phyloP scores from a whole-genome alignment of 805 yeast species.

The Kazachstania africana region DNA sequence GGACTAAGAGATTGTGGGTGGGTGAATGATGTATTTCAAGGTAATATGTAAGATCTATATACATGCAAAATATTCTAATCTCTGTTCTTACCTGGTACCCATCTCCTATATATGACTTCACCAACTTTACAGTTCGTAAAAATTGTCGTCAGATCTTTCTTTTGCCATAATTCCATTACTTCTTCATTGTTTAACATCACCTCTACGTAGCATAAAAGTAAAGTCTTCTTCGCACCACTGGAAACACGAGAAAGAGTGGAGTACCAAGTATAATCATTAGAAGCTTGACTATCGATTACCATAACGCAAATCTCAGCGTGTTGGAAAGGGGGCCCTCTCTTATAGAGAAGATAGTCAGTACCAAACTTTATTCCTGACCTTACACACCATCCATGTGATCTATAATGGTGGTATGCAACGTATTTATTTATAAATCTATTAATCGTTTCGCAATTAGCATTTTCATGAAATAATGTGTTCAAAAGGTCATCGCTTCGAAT shows the following conservation, averaged over 20 bases:
- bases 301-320: slow-evolving; percentile 82
- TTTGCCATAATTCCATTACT: slow-evolving; percentile 17
- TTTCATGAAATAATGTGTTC: slow-evolving; percentile 2
- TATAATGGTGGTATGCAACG: slow-evolving; percentile 72
- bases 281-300: slow-evolving; percentile 13
- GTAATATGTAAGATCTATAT: slow-evolving; percentile 24
- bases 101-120: slow-evolving; percentile 63
- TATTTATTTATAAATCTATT: slow-evolving; percentile 42
- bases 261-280: slow-evolving; percentile 45
- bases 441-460: slow-evolving; percentile 4
- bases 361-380: slow-evolving; percentile 89
- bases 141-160: slow-evolving; percentile 9
- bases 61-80: slow-evolving; percentile 34
- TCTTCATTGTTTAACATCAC: slow-evolving; percentile 31
- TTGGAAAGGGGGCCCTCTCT: slow-evolving; percentile 87
- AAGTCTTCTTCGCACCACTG: slow-evolving; percentile 73
- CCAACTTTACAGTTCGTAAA: slow-evolving; percentile 38
- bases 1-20: slow-evolving; percentile 76
- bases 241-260: slow-evolving; percentile 69
- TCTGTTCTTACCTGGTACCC: slow-evolving; percentile 78
- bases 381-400: slow-evolving; percentile 91
- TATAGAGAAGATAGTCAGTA: slow-evolving; percentile 69
- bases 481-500: slow-evolving; percentile 16
- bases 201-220: slow-evolving; percentile 59
- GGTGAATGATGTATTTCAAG: slow-evolving; percentile 58